These are phyloP conservation scores for Botryotinia narcissicola DNA, from an alignment of 2,329 filamentous ascomycete genomes.

Conservation along the genomic window DNA sequence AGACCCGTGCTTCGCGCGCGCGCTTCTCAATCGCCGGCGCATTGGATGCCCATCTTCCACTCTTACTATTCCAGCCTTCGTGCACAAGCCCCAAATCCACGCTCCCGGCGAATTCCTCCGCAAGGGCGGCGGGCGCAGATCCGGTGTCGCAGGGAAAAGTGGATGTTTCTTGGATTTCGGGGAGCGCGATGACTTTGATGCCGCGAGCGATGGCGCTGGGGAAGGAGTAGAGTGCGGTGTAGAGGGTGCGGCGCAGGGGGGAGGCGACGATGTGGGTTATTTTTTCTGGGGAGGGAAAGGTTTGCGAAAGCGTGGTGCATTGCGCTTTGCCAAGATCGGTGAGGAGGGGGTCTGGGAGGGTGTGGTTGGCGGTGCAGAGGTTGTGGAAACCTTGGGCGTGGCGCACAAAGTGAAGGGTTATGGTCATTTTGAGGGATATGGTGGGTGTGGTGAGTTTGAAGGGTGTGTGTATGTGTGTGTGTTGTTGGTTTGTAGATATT, in stretches of 20 bases:
- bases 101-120: background rate
- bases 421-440: slow-evolving; percentile 10
- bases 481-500: background rate
- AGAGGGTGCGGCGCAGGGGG: slow-evolving; percentile 75
- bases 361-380: slow-evolving; percentile 65
- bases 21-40: slow-evolving; percentile 41
- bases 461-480: background rate
- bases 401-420: slow-evolving; percentile 64
- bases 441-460: background rate
- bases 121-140: background rate
- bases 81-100: slow-evolving; percentile 7
- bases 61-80: slow-evolving; percentile 14
- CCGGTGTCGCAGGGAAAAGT: slow-evolving; percentile 76
- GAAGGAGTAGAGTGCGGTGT: slow-evolving; percentile 73
- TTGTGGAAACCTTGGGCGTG: slow-evolving; percentile 83
- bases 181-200: slow-evolving; percentile 58
- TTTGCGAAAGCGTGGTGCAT: slow-evolving; percentile 60
- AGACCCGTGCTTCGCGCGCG: slow-evolving; percentile 58
- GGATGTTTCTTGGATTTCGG: slow-evolving; percentile 76
- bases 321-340: slow-evolving; percentile 75
- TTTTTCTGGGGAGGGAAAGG: slow-evolving; percentile 63
- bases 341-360: slow-evolving; percentile 72
- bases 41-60: slow-evolving; percentile 36
- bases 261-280: slow-evolving; percentile 74
- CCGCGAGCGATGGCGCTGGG: slow-evolving; percentile 48